Evolutionary conservation across 805 yeast species (phyloP), one percentile per base, ranked within the genome.

Genomic region (Barnettozyma sucrosica): DNA sequence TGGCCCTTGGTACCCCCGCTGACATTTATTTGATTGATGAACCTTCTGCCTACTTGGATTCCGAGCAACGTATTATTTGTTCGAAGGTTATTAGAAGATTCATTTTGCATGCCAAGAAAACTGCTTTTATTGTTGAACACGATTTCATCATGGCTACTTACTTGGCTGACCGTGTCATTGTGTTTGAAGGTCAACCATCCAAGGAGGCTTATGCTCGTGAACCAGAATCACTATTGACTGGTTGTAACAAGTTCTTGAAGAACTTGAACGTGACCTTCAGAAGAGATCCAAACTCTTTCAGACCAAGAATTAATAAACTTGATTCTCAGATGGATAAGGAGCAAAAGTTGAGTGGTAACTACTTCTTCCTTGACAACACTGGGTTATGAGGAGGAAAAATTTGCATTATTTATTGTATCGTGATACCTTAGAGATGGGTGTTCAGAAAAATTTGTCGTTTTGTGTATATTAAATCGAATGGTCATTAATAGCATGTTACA

Each of bases 91-190:
- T 93, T 62, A 86, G 97, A 80, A 85, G 97, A 71, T 93, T 89
- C 66, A 87, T 93, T 63, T 74, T 93, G 67, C 99, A 93, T 67
- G 81, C 97, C 59, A 90, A 92, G 77, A 93, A 92, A 79, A 92
- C 98, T 41, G 99, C 99, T n/a, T 93, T 93, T 68, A 77, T 93
- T 61, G 99, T 93, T 50, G 99, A 93, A 83, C 99, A 93, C 82
- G 99, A 93, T 80, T 93, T 93, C 80, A 93, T 93, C 75, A 93
- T 93, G 99, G 98, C 99, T 55, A 93, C 99, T 16, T 93, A 93
- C 68, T 79, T 93, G 76, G 99, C 99, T 54, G 99, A 93, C 72
- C 81, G 95, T 65, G 99, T 93, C 61, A 92, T 93, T 79, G 98
- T 93, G 48, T 93, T 92, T 64, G 99, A 93, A 70, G 99, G 99